phyloP scores from a whole-genome alignment of 2,329 filamentous ascomycete species.

The Hypoxylon sp. region DNA sequence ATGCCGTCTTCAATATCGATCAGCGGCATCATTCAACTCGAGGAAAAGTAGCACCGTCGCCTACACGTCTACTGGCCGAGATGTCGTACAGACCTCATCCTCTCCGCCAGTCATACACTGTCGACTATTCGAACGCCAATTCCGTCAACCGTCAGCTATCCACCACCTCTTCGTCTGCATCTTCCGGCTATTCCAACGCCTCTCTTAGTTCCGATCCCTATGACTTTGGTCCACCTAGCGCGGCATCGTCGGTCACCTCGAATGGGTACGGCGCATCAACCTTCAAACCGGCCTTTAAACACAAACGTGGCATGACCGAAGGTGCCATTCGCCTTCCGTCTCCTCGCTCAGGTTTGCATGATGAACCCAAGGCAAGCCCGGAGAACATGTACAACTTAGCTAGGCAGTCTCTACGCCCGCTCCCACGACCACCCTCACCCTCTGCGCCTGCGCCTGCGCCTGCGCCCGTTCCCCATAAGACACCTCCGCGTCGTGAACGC shows the following conservation, averaged over 20 bases:
- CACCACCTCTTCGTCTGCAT: constrained; percentile 74
- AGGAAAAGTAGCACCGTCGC: constrained; percentile 36
- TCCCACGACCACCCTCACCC: constrained; percentile 71
- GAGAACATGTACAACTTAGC: constrained; percentile 74
- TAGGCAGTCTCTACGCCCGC: constrained; percentile 78
- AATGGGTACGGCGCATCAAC: constrained; percentile 58
- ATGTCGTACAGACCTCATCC: constrained; percentile 68
- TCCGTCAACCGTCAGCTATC: constrained; percentile 69
- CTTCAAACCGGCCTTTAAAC: constrained; percentile 54
- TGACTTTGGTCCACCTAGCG: constrained; percentile 70
- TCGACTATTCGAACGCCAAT: constrained; percentile 54
- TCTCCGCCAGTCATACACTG: constrained; percentile 60
- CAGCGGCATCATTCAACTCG: constrained; percentile 37
- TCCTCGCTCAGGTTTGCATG: constrained; percentile 55
- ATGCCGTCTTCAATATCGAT: constrained; percentile 42
- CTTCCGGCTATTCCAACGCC: constrained; percentile 69
- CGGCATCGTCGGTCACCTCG: constrained; percentile 76
- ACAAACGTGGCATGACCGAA: constrained; percentile 81
- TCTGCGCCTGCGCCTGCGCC: constrained; percentile 48
- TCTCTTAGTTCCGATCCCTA: constrained; percentile 56
- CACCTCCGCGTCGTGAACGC: constrained; percentile 50
- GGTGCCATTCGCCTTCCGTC: constrained; percentile 61
- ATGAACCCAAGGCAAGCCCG: constrained; percentile 56
- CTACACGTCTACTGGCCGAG: constrained; percentile 42
- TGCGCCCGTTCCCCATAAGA: constrained; percentile 46